Evolutionary conservation across 2,329 filamentous ascomycete species (phyloP), one percentile per base, ranked within the genome.

Genomic region (Ceratocystis diversiconidia): DNA sequence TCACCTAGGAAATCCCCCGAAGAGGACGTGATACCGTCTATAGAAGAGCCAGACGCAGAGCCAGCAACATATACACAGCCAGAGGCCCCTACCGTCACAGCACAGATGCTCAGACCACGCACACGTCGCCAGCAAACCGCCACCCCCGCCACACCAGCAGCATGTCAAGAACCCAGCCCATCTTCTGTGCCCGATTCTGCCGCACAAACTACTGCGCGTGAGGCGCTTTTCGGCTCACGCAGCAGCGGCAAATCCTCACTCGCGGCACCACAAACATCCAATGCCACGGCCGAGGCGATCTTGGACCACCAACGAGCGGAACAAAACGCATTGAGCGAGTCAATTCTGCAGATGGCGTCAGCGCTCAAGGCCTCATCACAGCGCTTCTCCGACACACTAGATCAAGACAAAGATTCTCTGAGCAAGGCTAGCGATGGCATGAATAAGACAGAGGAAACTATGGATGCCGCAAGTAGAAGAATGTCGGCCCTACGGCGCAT

Each of bases 301-400:
- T 82, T 96, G 55, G 84, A 89, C 70, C 82, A 88, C 71, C 85
- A 95, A 72, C 87, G 89, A 64, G 79, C 79, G 64, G 90, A 96
- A 76, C 92, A 96, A 75, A 90, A 96, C 74, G 79, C 82, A 43
- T 81, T 97, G 2, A 92, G 92, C 0, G 80, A 83, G 46, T 92
- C 89, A 6, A 85, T 97, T n/a, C 79, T 96, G 25, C 78, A 82
- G 57, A 88, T 96, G 76, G 92, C 92, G 0, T 78, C 82, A 25
- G 83, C 88, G 61, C 82, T 96, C 48, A 95, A 95, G 73, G 77
- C 82, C 61, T 89, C 86, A 46, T 89, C 90, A 3, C 77, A 87
- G 64, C 80, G 83, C 2, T 94, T 96, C 75, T 82, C 86, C 25
- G 77, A 80, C 5, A 84, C 86, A 1, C 79, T 96, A 15, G 89